Conservation (phyloP, 306 rosid genomes). For the Ormosia semicastrata region DNA sequence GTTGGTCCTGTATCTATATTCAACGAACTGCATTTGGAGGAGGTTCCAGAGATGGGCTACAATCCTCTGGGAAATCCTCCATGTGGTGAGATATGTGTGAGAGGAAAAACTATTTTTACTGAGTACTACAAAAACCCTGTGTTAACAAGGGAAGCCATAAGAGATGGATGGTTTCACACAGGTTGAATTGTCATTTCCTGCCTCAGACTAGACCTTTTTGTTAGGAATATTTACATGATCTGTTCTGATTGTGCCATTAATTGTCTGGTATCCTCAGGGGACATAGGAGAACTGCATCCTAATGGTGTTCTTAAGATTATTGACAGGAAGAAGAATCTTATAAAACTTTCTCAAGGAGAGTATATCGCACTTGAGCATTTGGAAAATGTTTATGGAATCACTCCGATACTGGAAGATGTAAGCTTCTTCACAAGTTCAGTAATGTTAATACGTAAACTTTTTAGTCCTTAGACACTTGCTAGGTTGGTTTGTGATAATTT, state of each 20-base stretch:
- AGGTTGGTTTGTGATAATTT: neutral
- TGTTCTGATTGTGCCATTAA: neutral
- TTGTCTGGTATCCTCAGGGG: slow-evolving; percentile 57
- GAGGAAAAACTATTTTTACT: slow-evolving; percentile 66
- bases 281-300: slow-evolving; percentile 82
- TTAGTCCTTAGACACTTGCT: neutral
- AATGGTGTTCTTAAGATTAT: slow-evolving; percentile 73
- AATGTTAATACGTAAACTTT: neutral
- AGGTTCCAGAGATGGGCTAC: slow-evolving; percentile 91
- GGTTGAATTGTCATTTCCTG: slow-evolving; percentile 30
- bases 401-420: slow-evolving; percentile 82
- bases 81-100: slow-evolving; percentile 79
- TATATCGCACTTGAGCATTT: slow-evolving; percentile 85
- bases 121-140: slow-evolving; percentile 79
- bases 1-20: slow-evolving; percentile 60
- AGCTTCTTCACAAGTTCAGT: neutral
- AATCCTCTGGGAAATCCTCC: slow-evolving; percentile 74
- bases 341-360: no score
- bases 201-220: neutral
- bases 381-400: slow-evolving; percentile 71
- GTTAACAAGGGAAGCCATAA: slow-evolving; percentile 58
- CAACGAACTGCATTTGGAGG: slow-evolving; percentile 71
- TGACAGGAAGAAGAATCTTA: slow-evolving; percentile 87
- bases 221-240: neutral
- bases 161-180: slow-evolving; percentile 97